These are phyloP conservation scores for Raphanus sativus DNA, from an alignment of 345 rosid species.

Conservation along the genomic window DNA sequence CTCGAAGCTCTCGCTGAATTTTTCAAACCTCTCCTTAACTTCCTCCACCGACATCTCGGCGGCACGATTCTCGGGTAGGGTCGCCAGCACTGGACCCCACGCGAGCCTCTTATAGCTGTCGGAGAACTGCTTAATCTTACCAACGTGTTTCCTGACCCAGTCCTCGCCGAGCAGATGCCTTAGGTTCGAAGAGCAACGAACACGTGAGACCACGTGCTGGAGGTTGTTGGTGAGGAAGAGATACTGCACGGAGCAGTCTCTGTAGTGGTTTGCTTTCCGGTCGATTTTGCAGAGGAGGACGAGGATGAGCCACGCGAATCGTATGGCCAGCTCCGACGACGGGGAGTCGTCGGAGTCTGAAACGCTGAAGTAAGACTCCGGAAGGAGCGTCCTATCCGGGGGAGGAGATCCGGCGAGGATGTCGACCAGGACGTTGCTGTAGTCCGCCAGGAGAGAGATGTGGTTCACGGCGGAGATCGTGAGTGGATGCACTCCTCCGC, in stretches of 20 bases:
- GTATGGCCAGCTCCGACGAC: constrained; percentile 40
- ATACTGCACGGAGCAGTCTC: constrained; percentile 51
- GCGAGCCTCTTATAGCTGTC: constrained; percentile 55
- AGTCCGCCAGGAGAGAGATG: constrained; percentile 60
- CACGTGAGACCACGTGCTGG: constrained; percentile 56
- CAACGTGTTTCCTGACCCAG: constrained; percentile 55
- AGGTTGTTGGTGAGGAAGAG: constrained; percentile 77
- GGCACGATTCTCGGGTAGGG: constrained; percentile 46
- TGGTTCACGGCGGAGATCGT: constrained; percentile 55
- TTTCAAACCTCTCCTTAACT: constrained; percentile 49
- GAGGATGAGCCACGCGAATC: constrained; percentile 62
- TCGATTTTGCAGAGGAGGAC: constrained; percentile 72
- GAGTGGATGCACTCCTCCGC: constrained; percentile 57
- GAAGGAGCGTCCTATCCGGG: constrained; percentile 34
- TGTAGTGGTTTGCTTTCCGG: constrained; percentile 60
- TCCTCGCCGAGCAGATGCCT: constrained; percentile 59
- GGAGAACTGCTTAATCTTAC: constrained; percentile 52
- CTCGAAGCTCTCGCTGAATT: constrained; percentile 57
- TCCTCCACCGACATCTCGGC: constrained; percentile 43
- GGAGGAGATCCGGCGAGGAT: constrained; percentile 54
- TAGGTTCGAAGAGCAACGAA: constrained; percentile 63
- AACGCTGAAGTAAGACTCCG: constrained; percentile 47
- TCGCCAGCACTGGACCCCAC: constrained; percentile 53
- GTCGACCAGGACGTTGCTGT: constrained; percentile 53
- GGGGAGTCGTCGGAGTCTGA: constrained; percentile 35